Conservation (phyloP, 345 rosid genomes). For the Camelina hispida region DNA sequence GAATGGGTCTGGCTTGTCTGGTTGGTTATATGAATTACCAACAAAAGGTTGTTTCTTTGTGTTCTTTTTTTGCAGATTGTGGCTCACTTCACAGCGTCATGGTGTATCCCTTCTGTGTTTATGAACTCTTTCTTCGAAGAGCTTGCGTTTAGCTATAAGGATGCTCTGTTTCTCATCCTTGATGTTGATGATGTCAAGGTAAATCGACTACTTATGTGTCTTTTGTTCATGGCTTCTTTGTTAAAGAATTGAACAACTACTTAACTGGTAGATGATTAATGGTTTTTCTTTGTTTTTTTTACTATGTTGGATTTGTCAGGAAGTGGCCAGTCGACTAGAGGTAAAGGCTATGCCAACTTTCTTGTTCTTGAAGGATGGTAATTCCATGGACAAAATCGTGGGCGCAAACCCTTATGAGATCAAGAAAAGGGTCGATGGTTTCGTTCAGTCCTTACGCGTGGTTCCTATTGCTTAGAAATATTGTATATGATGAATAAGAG, state of each 20-base stretch:
- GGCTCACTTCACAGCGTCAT: constrained; percentile 87
- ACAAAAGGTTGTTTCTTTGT: neutral
- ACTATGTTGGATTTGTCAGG: constrained; percentile 52
- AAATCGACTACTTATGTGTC: constrained; percentile 6
- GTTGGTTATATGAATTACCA: neutral
- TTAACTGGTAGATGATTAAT: neutral
- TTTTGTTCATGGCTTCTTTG: neutral
- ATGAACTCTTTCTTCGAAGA: constrained; percentile 84
- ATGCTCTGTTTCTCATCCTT: constrained; percentile 73
- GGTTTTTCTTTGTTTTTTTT: neutral
- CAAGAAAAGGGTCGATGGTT: constrained; percentile 72
- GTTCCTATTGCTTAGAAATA: constrained; percentile 22
- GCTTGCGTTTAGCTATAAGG: constrained; percentile 60
- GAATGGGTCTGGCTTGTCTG: constrained; percentile 1
- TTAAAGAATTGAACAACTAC: neutral
- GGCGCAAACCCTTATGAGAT: constrained; percentile 95
- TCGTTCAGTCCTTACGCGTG: constrained; percentile 60
- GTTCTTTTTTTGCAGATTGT: constrained; percentile 54
- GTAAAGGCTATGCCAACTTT: constrained; percentile 98
- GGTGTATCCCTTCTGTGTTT: constrained; percentile 93
- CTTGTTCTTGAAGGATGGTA: constrained; percentile 70
- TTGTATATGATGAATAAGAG: neutral
- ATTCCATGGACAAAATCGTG: constrained; percentile 67
- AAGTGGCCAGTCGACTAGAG: constrained; percentile 69
- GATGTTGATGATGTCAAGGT: constrained; percentile 96